Base-by-base conservation (phyloP, 176 grass and related monocot genomes). In the Chloris gayana region DNA sequence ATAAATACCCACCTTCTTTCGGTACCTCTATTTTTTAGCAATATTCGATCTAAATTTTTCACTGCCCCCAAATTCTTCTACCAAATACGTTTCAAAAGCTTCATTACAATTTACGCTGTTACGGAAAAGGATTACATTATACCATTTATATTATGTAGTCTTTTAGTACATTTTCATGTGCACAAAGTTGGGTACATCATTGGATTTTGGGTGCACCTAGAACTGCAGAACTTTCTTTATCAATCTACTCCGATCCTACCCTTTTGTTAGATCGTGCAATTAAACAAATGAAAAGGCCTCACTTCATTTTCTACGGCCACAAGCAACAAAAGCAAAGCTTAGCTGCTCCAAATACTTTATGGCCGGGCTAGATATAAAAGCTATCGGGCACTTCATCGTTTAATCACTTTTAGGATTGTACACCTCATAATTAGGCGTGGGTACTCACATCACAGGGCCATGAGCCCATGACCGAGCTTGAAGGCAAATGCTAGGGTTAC, bases 261-360 rank as follows among this genome's bases (percentile, higher is more conserved):
- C 34, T 74, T 31, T 33, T 46, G 53, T 1, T 3, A 21, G 76
- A 73, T 66, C 46, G 3, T 46, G 21, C 35, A 44, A 2, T 26
- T 32, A 73, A 72, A 19, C 30, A 58, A 25, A 31, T n/a, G 19
- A 26, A 37, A 31, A 84, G 7, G 29, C 14, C 41, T 9, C 41
- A 34, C 42, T 33, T 44, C 25, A 13, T 17, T 74, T 64, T 38
- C 39, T n/a, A 53, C 17, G 17, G 15, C 63, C 62, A 27, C 45
- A 53, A 67, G 63, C 69, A 80, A 74, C 69, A 46, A 67, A 58
- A 80, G 62, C 60, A 54, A 54, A 41, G 54, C 75, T n/a, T 58
- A 66, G 61, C 29, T 68, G 59, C 60, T 31, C 2, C 41, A 5
- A 33, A 62, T 82, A 77, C 54, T 72, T 15, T 78, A 78, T 49